phyloP scores from a whole-genome alignment of 306 rosid genomes.

The Quercus alba region DNA sequence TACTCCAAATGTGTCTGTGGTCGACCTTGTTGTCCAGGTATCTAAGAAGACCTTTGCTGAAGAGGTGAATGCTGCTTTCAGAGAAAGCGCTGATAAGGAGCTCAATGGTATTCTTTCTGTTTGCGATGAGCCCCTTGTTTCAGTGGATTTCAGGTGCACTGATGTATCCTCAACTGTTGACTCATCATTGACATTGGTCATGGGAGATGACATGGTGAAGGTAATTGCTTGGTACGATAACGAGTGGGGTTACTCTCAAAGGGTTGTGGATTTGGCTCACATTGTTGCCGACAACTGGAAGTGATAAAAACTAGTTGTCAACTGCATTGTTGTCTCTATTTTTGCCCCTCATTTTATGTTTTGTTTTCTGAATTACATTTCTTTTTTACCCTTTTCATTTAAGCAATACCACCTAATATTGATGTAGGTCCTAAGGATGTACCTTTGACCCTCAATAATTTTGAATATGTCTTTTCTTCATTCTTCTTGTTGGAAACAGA shows the following conservation, averaged over 20 bases:
- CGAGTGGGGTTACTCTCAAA: constrained; percentile 98
- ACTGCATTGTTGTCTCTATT: too few relatives aligned
- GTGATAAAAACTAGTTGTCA: constrained; percentile 23
- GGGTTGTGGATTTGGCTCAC: constrained; percentile 97
- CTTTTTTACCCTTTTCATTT: too few relatives aligned
- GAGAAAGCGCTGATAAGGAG: constrained; percentile 84
- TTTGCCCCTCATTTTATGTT: too few relatives aligned
- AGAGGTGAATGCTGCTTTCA: constrained; percentile 88
- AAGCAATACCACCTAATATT: too few relatives aligned
- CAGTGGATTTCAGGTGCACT: constrained; percentile 88
- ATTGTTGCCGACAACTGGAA: constrained; percentile 96
- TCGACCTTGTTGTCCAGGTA: constrained; percentile 92
- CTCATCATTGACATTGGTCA: constrained; percentile 93
- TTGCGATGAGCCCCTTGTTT: constrained; percentile 95
- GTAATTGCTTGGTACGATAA: constrained; percentile 99
- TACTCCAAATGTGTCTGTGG: constrained; percentile 94
- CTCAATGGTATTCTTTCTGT: constrained; percentile 79
- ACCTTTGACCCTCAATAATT: too few relatives aligned
- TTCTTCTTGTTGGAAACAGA: too few relatives aligned
- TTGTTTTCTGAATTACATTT: too few relatives aligned
- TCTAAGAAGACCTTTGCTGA: constrained; percentile 93
- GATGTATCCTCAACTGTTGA: constrained; percentile 96
- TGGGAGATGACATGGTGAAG: constrained; percentile 99
- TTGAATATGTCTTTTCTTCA: too few relatives aligned
- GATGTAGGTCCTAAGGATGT: too few relatives aligned